Base-by-base conservation (phyloP, 805 yeast species). In the Cyberlindnera americana region DNA sequence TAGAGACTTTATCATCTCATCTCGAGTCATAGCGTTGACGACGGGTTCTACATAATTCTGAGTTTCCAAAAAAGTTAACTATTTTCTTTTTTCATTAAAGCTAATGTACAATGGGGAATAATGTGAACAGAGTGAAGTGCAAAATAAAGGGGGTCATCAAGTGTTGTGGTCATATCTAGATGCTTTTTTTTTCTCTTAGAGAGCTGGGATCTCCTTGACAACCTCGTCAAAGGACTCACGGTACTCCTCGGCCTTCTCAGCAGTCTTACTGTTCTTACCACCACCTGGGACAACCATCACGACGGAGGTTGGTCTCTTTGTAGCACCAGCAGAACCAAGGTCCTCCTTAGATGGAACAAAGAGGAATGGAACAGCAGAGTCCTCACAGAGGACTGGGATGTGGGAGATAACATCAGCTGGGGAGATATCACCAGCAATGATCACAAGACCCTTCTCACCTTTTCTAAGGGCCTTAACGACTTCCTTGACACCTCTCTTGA, bases 281-380 rank as follows among this genome's bases (percentile, higher is more conserved):
- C 95, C 95, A 43, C 96, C 96, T 56, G 99, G 99, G 40, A 90
- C 93, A 54, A 93, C 78, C 88, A 93, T 87, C 22, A 93, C 96
- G 64, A 95, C 90, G 27, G 97, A 88, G 27, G 99, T 93, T 54
- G 99, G 98, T 75, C 99, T 84, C 74, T 93, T 93, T 42, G 99
- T 93, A 47, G 97, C 95, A 61, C 98, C 98, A 19, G 99, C 99
- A 48, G 95, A 85, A 25, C 99, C 99, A 52, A 93, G 77, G 62
- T 93, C 98, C 71, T 93, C 97, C 69, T 93, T 93, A 36, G 97
- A 89, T 57, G 99, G 99, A 48, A 93, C 78, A 66, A 93, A 93
- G 29, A 91, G 76, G 61, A 72, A 95, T 58, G 98, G 97, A 35
- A 93, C 97, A 34, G 84, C 69, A 49, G 77, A 71, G 63, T 93